Percentiles rank a stretch among this genome's conserved stretches.
Evolutionary conservation across 1,139 yeast genomes (phyloP).

Genomic region (Sugiyamaella xylanicola): DNA sequence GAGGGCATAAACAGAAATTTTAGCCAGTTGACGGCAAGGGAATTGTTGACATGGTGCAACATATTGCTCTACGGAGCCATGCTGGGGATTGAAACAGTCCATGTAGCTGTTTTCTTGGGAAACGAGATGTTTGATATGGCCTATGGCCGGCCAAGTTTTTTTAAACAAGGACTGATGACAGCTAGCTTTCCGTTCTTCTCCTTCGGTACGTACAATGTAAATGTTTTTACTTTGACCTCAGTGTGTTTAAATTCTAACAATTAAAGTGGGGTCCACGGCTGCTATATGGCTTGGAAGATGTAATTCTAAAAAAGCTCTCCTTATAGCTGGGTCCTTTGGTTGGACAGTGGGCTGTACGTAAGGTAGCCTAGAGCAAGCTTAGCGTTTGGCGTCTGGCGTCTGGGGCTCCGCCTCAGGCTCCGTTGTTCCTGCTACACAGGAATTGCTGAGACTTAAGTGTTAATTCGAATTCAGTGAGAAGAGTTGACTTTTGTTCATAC

Average conservation of each 20-base stretch:
- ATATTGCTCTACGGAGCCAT: conserved; percentile 50
- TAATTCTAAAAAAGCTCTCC: conserved; percentile 19
- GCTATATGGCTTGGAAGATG: conserved; percentile 20
- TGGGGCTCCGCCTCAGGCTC: too few species aligned
- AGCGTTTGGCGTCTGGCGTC: too few species aligned
- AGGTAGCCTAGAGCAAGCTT: too few species aligned
- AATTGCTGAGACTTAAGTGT: too few species aligned
- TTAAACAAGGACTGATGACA: conserved; percentile 47
- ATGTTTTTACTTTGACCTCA: too few species aligned
- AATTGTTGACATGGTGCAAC: conserved; percentile 50
- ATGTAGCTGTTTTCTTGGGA: conserved; percentile 63
- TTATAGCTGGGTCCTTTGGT: conserved; percentile 16
- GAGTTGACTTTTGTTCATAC: too few species aligned
- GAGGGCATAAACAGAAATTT: not conserved
- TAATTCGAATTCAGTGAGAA: too few species aligned
- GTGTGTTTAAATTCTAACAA: too few species aligned
- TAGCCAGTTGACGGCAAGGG: conserved; percentile 34
- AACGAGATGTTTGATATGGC: conserved; percentile 47
- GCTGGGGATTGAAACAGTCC: conserved; percentile 71
- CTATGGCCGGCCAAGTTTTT: conserved; percentile 50
- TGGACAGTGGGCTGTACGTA: conserved; percentile 25
- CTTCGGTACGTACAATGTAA: conserved; percentile 37
- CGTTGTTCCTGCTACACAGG: too few species aligned
- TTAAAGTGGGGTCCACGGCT: conserved; percentile 30
- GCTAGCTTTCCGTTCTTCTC: conserved; percentile 51